These are phyloP conservation scores for Ustilago bromivora DNA, from an alignment of 1,284 basidiomycete species.

Conservation along the genomic window DNA sequence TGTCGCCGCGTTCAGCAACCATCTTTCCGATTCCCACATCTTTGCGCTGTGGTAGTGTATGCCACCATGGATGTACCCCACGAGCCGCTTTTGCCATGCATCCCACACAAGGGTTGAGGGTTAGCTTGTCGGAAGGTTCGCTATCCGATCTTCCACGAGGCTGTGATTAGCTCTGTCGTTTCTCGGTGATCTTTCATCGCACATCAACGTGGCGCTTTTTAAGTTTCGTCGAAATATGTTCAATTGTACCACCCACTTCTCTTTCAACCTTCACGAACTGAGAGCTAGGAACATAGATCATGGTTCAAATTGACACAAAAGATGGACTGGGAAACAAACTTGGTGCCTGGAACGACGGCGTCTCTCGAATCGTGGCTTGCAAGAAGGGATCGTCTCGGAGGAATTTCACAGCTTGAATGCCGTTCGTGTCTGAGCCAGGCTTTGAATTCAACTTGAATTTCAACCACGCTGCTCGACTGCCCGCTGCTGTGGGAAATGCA, in stretches of 20 bases:
- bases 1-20: constrained; percentile 7
- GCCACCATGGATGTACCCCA: not conserved
- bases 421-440: not conserved
- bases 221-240: too few relatives aligned
- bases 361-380: constrained; percentile 21
- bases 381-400: constrained; percentile 20
- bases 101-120: constrained; percentile 9
- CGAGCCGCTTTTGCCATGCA: not conserved
- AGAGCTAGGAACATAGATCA: too few relatives aligned
- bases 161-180: not conserved
- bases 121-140: not conserved
- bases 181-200: too few relatives aligned
- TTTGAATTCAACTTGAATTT: not conserved
- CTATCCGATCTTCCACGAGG: not conserved
- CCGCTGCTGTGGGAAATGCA: too few relatives aligned
- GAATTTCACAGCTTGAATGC: not conserved
- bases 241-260: too few relatives aligned
- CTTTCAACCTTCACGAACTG: too few relatives aligned
- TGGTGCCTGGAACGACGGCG: constrained; percentile 6
- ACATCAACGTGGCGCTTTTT: too few relatives aligned
- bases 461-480: too few relatives aligned
- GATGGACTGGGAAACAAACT: not conserved
- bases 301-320: too few relatives aligned
- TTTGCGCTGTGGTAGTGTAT: not conserved
- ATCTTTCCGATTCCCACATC: not conserved